Conservation (phyloP, 1,284 basidiomycete species). For the Vanrija sp. region DNA sequence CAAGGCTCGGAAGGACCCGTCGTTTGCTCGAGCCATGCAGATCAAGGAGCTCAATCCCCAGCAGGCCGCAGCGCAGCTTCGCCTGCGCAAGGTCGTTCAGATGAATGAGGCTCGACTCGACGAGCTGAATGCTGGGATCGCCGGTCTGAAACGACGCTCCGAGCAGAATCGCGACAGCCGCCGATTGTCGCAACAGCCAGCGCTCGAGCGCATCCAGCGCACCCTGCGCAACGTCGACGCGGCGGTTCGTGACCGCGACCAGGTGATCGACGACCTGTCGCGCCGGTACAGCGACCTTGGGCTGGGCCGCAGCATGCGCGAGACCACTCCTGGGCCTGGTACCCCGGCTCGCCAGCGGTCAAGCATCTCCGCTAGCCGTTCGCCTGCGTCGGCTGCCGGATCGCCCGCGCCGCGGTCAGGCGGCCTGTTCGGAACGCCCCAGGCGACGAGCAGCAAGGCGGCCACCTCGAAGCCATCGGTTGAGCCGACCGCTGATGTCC, state of each 20-base stretch:
- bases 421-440: no score
- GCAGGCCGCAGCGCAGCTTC: constrained; percentile 51
- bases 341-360: not conserved
- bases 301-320: constrained; percentile 8
- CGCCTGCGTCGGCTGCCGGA: no score
- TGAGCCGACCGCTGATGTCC: constrained; percentile 9
- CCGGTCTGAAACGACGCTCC: constrained; percentile 35
- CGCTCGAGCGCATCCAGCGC: constrained; percentile 52
- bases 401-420: no score
- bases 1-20: constrained; percentile 51
- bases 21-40: constrained; percentile 51
- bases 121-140: constrained; percentile 41
- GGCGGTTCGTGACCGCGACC: constrained; percentile 45
- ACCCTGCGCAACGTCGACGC: constrained; percentile 52
- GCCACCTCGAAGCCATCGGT: constrained; percentile 1
- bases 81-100: constrained; percentile 48
- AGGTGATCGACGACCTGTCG: constrained; percentile 51
- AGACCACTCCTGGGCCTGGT: not conserved
- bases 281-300: constrained; percentile 43
- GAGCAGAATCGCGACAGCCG: constrained; percentile 1
- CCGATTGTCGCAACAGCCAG: constrained; percentile 13
- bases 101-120: constrained; percentile 47
- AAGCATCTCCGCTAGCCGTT: no score
- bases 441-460: not conserved
- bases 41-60: constrained; percentile 53